These are phyloP conservation scores for Entoloma clypeatum DNA, from an alignment of 1,284 basidiomycete species.

Conservation along the genomic window DNA sequence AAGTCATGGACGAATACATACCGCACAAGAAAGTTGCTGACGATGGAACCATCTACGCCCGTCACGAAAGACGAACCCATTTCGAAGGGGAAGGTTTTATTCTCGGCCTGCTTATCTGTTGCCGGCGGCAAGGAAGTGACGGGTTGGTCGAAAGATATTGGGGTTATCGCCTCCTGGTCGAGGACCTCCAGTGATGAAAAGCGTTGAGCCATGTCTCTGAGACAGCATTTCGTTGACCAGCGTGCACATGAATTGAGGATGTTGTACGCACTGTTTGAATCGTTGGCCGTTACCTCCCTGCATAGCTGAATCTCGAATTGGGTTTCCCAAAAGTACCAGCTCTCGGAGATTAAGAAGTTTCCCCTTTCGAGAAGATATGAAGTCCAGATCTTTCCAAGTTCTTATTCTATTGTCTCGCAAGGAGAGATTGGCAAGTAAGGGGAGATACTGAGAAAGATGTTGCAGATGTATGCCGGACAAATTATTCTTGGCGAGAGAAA, in stretches of 20 bases:
- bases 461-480: constrained; percentile 48
- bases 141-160: constrained; percentile 69
- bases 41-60: constrained; percentile 62
- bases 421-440: constrained; percentile 76
- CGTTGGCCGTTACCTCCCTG: constrained; percentile 51
- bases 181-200: constrained; percentile 70
- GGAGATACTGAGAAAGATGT: constrained; percentile 63
- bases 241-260: background rate
- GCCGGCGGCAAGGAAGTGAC: constrained; percentile 39
- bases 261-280: constrained; percentile 58
- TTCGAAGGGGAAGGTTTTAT: constrained; percentile 67
- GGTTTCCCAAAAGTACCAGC: constrained; percentile 78
- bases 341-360: constrained; percentile 67
- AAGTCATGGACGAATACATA: constrained; percentile 31
- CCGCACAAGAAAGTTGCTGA: constrained; percentile 78
- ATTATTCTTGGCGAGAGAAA: constrained; percentile 71
- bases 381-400: constrained; percentile 66
- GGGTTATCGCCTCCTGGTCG: constrained; percentile 71
- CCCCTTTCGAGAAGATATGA: constrained; percentile 54
- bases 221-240: constrained; percentile 18
- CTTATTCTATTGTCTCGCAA: constrained; percentile 70
- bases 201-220: constrained; percentile 67
- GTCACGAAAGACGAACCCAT: constrained; percentile 77
- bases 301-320: constrained; percentile 63
- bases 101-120: constrained; percentile 45